Base-by-base conservation (phyloP, 2,329 filamentous ascomycete genomes). In the Claviceps purpurea region DNA sequence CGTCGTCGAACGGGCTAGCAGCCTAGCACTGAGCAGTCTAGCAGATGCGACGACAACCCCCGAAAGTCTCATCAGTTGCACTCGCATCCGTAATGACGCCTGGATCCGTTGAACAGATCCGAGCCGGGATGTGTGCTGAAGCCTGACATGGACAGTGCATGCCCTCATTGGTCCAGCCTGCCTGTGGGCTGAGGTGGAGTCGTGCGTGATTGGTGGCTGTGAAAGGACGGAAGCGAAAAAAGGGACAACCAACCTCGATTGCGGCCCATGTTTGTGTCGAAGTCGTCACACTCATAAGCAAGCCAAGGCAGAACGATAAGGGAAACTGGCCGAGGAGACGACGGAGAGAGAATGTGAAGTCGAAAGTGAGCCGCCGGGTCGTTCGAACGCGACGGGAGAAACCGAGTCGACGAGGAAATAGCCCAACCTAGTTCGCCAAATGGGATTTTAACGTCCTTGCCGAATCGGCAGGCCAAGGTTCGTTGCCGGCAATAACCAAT, bases 201-300 rank as follows among this genome's bases (percentile, higher is more conserved):
- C 47, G 22, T 20, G 44, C 22, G 20, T 41, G 24, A 26, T 16
- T 44, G 42, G 8, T 44, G 42, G 14, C 22, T 24, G 16, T 18
- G n/a, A 18, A 5, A 7, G 39, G 39, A n/a, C 7, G 10, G 16
- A 42, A 20, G 20, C 18, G 20, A 42, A n/a, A 43, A 20, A 49
- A 39, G 16, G 34, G 50, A 43, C 42, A 44, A 43, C 74, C 64
- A 68, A 77, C 75, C 75, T 67, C 75, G 71, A 74, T 73, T 77
- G 61, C 74, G 73, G 62, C 66, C 74, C 74, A 77, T 77, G 57
- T 68, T 74, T 43, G 38, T 24, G 48, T 18, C 30, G 14, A 34
- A 18, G 13, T 14, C 18, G 42, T 34, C 10, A 34, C 30, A 34
- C 30, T 34, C 30, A 34, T 34, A 34, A 34, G 10, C 10, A 34